A percentile compares a stretch with the other conserved stretches of the same genome.
Conservation (phyloP, 75 land plant species). For the Pinus tabuliformis region DNA sequence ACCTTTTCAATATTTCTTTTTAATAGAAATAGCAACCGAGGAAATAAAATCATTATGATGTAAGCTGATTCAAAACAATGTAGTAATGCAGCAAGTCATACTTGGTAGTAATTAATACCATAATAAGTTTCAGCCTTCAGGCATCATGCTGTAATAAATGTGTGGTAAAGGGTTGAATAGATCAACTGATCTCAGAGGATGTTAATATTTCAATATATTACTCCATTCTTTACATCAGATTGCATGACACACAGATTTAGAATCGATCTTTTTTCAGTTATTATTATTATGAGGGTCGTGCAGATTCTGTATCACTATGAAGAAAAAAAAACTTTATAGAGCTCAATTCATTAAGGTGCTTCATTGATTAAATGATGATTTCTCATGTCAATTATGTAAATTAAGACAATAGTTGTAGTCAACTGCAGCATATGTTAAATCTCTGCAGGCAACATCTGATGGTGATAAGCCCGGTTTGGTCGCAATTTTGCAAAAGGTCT, state of each 20-base stretch:
- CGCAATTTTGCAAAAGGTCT: constrained; percentile 89
- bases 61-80: too few relatives aligned
- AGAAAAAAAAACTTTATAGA: background rate
- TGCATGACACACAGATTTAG: background rate
- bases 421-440: background rate
- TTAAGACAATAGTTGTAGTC: background rate
- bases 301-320: background rate
- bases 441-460: constrained; percentile 82
- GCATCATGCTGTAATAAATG: background rate
- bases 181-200: background rate
- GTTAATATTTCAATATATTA: background rate
- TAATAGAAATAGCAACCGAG: too few relatives aligned
- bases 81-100: too few relatives aligned
- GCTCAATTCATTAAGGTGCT: background rate
- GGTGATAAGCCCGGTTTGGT: constrained; percentile 89
- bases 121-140: too few relatives aligned
- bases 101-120: too few relatives aligned
- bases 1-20: too few relatives aligned
- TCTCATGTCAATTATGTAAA: background rate
- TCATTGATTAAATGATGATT: background rate
- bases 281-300: background rate
- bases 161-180: background rate
- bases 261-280: background rate
- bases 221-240: background rate
- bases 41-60: too few relatives aligned